Base-by-base conservation (phyloP, 306 rosid genomes). In the Gillenia trifoliata region DNA sequence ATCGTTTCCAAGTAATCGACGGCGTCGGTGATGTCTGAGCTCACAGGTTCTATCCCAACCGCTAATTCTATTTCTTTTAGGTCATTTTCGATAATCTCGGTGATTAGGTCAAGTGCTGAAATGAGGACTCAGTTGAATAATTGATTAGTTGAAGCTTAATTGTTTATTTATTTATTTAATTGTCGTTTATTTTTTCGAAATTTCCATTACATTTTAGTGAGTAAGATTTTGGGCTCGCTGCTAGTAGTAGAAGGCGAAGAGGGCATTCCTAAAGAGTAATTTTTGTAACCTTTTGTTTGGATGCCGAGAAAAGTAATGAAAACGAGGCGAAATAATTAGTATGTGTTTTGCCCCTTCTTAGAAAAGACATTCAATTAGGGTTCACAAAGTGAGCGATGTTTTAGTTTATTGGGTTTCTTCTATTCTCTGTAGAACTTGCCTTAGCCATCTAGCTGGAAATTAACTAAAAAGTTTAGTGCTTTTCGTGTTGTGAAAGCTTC, bases 1-100 rank as follows among this genome's bases (percentile, higher is more conserved):
- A 66, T 76, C 78, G 47, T 59, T 47, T 29, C 26, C 33, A 5
- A 66, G 81, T 75, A 47, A 78, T 81, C 82, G 79, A 78, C 77
- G 83, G 77, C 76, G 86, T 79, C 73, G 80, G 82, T 76, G 86
- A 92, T 89, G 97, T 79, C 89, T 85, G 71, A 36, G 81, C 81
- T 79, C 62, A 64, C 69, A 38, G 81, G 83, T 82, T 77, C 81
- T 30, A 5, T 72, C 70, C 61, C 82, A 31, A 47, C 75, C 22
- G 89, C 88, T 87, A 80, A 67, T 83, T 56, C 12, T 41, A 34
- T 57, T 73, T 26, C 34, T 11, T 20, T 23, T 77, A 6, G 36
- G 62, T 43, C 43, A 30, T 23, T 30, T 67, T 56, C 41, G 3
- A 34, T 33, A 40, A 43, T 57, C 29, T n/a, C 9, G 10, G 13